Conservation (phyloP, 345 rosid species). For the Erysimum cheiranthoides region DNA sequence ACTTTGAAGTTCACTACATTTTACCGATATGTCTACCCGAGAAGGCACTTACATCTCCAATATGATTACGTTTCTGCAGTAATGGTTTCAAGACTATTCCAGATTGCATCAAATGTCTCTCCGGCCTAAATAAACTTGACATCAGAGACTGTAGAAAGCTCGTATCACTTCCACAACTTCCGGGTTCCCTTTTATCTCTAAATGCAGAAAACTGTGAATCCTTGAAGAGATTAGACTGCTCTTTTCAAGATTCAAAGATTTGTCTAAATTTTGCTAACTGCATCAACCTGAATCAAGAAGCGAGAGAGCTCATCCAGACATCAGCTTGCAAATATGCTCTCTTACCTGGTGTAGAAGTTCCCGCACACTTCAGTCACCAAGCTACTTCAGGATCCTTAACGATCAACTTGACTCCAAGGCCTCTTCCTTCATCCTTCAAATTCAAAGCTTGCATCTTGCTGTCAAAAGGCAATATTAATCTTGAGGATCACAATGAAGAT, state of each 20-base stretch:
- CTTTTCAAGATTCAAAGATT: neutral
- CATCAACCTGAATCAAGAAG: constrained; percentile 10
- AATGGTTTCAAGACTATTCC: neutral
- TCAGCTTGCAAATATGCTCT: constrained; percentile 12
- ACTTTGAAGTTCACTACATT: neutral
- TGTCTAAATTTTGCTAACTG: constrained; percentile 17
- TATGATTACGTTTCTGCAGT: neutral
- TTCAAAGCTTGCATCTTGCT: constrained; percentile 27
- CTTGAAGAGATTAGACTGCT: neutral
- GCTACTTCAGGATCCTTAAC: constrained; percentile 1
- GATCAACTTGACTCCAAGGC: constrained; percentile 6
- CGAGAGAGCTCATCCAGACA: constrained; percentile 18
- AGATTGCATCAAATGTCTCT: constrained; percentile 2
- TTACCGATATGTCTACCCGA: constrained; percentile 13
- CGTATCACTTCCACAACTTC: constrained; percentile 14
- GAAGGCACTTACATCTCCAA: neutral
- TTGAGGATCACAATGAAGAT: neutral
- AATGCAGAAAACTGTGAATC: constrained; percentile 1
- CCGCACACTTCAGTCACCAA: constrained; percentile 9
- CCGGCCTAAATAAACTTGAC: neutral
- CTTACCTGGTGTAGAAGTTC: constrained; percentile 27
- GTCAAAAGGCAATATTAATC: neutral
- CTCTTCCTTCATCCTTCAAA: neutral
- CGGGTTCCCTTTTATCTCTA: neutral
- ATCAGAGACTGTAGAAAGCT: neutral